phyloP scores from a whole-genome alignment of 176 grass and related monocot species.

The Alopecurus myosuroides region DNA sequence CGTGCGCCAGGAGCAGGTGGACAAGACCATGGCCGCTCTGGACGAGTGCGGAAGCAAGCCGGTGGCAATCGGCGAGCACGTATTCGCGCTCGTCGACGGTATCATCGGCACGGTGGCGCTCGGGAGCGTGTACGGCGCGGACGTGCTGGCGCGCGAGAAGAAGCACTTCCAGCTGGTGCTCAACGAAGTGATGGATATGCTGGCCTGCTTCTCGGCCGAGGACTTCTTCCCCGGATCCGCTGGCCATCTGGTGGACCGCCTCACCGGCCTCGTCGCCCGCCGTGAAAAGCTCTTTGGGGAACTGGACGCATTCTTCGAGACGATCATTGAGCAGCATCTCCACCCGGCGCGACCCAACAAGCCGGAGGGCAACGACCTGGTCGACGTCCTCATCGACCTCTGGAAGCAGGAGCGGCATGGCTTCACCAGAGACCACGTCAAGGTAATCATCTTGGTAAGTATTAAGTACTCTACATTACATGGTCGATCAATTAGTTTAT shows the following conservation, averaged over 20 bases:
- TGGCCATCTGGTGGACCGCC: background rate
- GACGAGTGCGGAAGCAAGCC: too few relatives aligned
- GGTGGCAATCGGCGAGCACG: too few relatives aligned
- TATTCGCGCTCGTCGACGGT: too few relatives aligned
- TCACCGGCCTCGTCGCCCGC: background rate
- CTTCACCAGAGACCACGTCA: too few relatives aligned
- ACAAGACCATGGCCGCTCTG: too few relatives aligned
- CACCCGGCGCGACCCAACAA: background rate
- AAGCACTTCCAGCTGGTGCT: background rate
- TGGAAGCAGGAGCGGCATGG: background rate
- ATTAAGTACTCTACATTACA: too few relatives aligned
- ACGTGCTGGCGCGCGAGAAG: too few relatives aligned
- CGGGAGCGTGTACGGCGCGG: too few relatives aligned
- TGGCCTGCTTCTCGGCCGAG: slow-evolving; percentile 5
- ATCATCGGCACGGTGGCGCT: too few relatives aligned
- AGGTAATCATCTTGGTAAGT: background rate
- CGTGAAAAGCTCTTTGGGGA: background rate
- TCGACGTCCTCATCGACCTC: slow-evolving; percentile 2
- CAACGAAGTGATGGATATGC: background rate
- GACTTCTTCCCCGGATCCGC: background rate
- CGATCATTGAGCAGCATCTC: background rate
- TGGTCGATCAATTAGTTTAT: too few relatives aligned
- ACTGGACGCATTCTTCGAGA: slow-evolving; percentile 1
- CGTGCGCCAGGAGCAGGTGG: too few relatives aligned
- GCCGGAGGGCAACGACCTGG: background rate